phyloP scores from a whole-genome alignment of 129 eudicot species.

The Artemisia tridentata region DNA sequence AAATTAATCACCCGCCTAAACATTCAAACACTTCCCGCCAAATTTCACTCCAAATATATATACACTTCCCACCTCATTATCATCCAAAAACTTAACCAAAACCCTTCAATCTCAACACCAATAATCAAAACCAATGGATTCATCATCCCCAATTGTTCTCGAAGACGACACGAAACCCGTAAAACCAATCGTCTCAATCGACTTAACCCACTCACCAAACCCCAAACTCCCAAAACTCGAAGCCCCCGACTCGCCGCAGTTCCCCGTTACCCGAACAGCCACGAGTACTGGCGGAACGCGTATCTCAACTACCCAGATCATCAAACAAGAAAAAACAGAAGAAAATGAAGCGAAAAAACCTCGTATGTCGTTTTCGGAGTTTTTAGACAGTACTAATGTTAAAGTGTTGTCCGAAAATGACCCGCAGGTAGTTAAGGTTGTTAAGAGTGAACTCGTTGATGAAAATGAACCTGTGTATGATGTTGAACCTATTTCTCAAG shows the following conservation, averaged over 20 bases:
- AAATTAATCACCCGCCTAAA: background rate
- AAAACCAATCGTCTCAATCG: slow-evolving; percentile 26
- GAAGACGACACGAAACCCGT: slow-evolving; percentile 10
- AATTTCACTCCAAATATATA: background rate
- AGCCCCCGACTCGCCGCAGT: slow-evolving; percentile 28
- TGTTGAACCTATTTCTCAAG: slow-evolving; percentile 30
- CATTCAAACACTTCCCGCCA: background rate
- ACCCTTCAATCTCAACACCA: no score
- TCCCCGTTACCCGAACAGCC: slow-evolving; percentile 42
- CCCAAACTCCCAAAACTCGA: slow-evolving; percentile 30
- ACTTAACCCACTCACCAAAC: slow-evolving; percentile 23
- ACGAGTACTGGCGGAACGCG: slow-evolving; percentile 67
- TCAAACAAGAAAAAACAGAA: slow-evolving; percentile 23
- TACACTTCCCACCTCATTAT: background rate
- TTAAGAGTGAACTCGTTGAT: slow-evolving; percentile 25
- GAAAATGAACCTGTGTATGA: slow-evolving; percentile 23
- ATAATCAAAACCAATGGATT: no score
- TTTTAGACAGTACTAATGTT: slow-evolving; percentile 21
- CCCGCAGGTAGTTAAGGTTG: background rate
- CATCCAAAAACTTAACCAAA: background rate
- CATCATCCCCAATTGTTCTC: background rate
- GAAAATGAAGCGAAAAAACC: slow-evolving; percentile 13
- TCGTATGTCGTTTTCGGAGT: slow-evolving; percentile 33
- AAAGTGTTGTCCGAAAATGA: slow-evolving; percentile 25
- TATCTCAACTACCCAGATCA: slow-evolving; percentile 36